Percentiles rank a stretch among this genome's conserved stretches.
These are phyloP conservation scores for Tetragonia tetragonoides DNA, from an alignment of 148 eudicot genomes.

Conservation along the genomic window DNA sequence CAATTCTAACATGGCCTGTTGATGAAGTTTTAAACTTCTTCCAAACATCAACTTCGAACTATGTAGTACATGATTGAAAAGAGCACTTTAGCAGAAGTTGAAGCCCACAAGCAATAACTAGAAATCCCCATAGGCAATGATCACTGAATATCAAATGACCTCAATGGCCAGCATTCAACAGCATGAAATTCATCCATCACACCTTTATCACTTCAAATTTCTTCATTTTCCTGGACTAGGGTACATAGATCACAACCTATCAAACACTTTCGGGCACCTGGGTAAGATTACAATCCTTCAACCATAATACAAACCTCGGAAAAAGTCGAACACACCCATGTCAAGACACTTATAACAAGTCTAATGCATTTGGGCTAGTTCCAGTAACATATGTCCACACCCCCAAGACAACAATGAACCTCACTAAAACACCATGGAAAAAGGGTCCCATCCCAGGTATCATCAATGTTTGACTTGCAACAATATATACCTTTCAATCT, in stretches of 20 bases:
- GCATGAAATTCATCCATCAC: neutral
- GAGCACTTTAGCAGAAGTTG: too few species aligned
- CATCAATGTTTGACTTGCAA: neutral
- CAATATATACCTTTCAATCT: neutral
- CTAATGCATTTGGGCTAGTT: too few species aligned
- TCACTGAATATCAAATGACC: neutral
- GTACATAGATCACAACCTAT: too few species aligned
- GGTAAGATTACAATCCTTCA: neutral
- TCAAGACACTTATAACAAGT: too few species aligned
- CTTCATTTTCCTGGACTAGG: neutral
- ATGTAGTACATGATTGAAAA: too few species aligned
- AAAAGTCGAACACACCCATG: too few species aligned
- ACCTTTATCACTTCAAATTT: neutral
- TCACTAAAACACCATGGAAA: neutral
- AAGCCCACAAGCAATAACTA: neutral
- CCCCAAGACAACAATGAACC: neutral
- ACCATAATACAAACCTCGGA: neutral
- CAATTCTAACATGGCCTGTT: too few species aligned
- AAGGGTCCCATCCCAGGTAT: neutral
- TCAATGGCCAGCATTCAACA: neutral
- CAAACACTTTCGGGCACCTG: neutral
- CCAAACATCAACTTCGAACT: too few species aligned
- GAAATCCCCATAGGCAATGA: neutral
- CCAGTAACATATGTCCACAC: neutral
- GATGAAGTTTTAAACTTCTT: too few species aligned